phyloP scores from a whole-genome alignment of 1,284 basidiomycete genomes.

The Mycena sp. region DNA sequence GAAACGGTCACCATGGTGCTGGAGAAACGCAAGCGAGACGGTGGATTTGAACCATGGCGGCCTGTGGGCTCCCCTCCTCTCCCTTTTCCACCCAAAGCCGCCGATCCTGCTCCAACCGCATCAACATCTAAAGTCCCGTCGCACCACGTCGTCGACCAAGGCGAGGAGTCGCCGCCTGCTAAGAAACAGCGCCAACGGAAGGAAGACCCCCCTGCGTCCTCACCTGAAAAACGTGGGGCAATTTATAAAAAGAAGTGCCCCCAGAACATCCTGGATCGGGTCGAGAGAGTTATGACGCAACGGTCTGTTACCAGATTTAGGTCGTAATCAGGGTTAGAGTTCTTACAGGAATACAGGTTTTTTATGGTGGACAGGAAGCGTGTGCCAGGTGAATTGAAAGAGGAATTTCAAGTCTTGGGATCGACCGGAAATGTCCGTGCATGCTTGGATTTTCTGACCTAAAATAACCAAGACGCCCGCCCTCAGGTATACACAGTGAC shows the following conservation, averaged over 20 bases:
- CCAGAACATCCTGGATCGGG: constrained; percentile 69
- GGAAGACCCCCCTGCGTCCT: constrained; percentile 28
- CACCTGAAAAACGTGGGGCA: constrained; percentile 64
- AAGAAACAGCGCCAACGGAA: constrained; percentile 1
- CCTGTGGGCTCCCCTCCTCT: constrained; percentile 25
- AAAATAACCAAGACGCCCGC: not conserved
- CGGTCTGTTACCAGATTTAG: constrained; percentile 51
- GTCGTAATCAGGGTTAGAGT: not conserved
- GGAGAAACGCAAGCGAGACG: constrained; percentile 40
- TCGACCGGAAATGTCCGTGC: constrained; percentile 74
- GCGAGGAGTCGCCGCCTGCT: not conserved
- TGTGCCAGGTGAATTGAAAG: constrained; percentile 58
- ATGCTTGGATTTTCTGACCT: not conserved
- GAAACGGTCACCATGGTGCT: constrained; percentile 24
- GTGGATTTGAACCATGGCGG: constrained; percentile 37
- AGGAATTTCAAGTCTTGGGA: constrained; percentile 77
- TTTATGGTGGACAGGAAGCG: constrained; percentile 74
- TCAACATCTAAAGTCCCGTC: not conserved
- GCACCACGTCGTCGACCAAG: not conserved
- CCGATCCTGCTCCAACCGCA: not conserved
- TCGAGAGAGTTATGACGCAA: constrained; percentile 70
- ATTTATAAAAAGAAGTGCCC: constrained; percentile 66
- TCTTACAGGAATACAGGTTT: constrained; percentile 53
- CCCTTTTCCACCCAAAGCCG: not conserved
- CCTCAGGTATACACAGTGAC: constrained; percentile 72